phyloP scores from a whole-genome alignment of 805 yeast species.

The Saccharomycopsis selenospora region DNA sequence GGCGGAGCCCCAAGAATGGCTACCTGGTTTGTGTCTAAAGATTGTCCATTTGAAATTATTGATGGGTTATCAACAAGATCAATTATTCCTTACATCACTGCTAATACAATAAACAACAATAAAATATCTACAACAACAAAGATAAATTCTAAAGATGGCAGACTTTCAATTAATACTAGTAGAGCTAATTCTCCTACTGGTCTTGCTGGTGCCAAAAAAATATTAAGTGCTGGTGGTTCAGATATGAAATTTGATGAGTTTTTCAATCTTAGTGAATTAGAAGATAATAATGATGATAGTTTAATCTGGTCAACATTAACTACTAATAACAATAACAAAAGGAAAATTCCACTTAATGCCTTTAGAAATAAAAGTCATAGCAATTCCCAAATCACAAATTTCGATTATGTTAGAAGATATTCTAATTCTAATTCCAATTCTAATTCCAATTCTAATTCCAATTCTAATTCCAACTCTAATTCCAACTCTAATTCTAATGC shows the following conservation, averaged over 20 bases:
- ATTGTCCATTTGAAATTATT: slow-evolving; percentile 84
- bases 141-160: no score
- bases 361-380: slow-evolving; percentile 71
- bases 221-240: background rate
- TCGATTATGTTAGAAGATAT: slow-evolving; percentile 6
- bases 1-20: slow-evolving; percentile 92
- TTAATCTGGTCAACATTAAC: slow-evolving; percentile 12
- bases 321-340: slow-evolving; percentile 34
- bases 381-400: slow-evolving; percentile 24
- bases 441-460: slow-evolving; percentile 14
- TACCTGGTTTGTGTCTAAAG: slow-evolving; percentile 75
- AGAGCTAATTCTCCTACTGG: no score
- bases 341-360: slow-evolving; percentile 77
- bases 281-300: slow-evolving; percentile 55
- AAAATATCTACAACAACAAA: no score
- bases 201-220: background rate
- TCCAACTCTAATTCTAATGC: background rate
- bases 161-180: background rate
- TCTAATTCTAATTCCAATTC: slow-evolving; percentile 23
- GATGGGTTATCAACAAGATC: slow-evolving; percentile 92
- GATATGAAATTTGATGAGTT: slow-evolving; percentile 68
- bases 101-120: no score
- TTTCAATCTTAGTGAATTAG: slow-evolving; percentile 81
- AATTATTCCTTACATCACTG: slow-evolving; percentile 39
- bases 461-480: slow-evolving; percentile 2